Evolutionary conservation across 495 filamentous ascomycete species (phyloP).

Genomic region (Penicillium soppii): DNA sequence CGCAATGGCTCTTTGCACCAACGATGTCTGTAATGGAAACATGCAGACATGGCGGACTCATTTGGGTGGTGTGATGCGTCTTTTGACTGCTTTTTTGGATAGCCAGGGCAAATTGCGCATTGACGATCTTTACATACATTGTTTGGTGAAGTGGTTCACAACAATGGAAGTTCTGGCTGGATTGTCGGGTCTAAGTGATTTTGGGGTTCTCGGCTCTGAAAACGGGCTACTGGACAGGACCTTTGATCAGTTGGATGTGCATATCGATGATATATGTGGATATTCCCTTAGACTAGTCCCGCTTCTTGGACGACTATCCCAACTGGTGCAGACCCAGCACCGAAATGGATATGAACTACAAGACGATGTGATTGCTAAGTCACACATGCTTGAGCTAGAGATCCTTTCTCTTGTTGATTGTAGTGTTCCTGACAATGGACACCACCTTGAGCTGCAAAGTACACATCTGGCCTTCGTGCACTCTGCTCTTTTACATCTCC

Average conservation of each 20-base stretch:
- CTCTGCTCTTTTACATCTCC: conserved; percentile 31
- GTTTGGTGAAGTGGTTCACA: conserved; percentile 33
- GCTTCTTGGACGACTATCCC: conserved; percentile 16
- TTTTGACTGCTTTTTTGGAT: conserved; percentile 20
- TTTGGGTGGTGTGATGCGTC: conserved; percentile 25
- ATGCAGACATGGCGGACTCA: conserved; percentile 30
- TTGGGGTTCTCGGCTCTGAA: not conserved
- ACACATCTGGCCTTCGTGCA: conserved; percentile 33
- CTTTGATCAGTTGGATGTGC: not conserved
- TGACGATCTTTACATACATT: conserved; percentile 17
- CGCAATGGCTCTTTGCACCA: conserved; percentile 35
- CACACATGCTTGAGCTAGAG: conserved; percentile 13
- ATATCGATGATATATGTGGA: conserved; percentile 34
- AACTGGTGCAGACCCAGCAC: conserved; percentile 8
- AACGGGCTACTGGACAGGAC: conserved; percentile 5
- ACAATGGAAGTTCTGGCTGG: conserved; percentile 30
- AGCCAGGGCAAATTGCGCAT: conserved; percentile 3
- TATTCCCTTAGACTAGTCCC: conserved; percentile 31
- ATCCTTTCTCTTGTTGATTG: conserved; percentile 14
- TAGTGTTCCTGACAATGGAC: not conserved
- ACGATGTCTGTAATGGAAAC: conserved; percentile 39
- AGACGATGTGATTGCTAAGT: not conserved
- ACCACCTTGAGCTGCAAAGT: conserved; percentile 19
- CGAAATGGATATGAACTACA: not conserved
- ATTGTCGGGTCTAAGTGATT: conserved; percentile 17